phyloP scores from a whole-genome alignment of 345 rosid species.

The Carallia pectinifolia region DNA sequence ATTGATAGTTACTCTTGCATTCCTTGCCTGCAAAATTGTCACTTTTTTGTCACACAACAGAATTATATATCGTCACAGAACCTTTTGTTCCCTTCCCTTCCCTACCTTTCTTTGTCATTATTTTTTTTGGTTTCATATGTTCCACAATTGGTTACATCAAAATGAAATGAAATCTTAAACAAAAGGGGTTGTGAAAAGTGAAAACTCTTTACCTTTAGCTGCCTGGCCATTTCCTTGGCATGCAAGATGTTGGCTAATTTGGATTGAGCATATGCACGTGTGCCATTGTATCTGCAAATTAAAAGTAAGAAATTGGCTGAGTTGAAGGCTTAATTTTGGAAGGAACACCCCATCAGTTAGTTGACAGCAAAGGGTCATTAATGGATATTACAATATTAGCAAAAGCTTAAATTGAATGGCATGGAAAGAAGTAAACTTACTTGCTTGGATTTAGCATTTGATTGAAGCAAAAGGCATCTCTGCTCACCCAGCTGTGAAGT shows the following conservation, averaged over 20 bases:
- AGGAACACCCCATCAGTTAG: no score
- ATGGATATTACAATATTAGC: background rate
- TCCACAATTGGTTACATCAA: background rate
- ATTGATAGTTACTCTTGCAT: slow-evolving; percentile 74
- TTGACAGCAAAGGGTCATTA: background rate
- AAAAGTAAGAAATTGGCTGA: background rate
- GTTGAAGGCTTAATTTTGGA: no score
- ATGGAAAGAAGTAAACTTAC: slow-evolving; percentile 35
- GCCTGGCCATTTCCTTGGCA: slow-evolving; percentile 71
- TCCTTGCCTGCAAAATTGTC: slow-evolving; percentile 50
- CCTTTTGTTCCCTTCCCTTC: background rate
- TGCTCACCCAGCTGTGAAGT: slow-evolving; percentile 82
- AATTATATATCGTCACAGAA: background rate
- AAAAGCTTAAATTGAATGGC: background rate
- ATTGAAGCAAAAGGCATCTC: slow-evolving; percentile 57
- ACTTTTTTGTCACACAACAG: background rate
- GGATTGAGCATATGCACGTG: slow-evolving; percentile 89
- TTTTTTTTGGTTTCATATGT: background rate
- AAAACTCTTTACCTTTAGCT: slow-evolving; percentile 53
- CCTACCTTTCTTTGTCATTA: background rate
- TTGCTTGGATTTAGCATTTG: slow-evolving; percentile 63
- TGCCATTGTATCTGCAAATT: slow-evolving; percentile 68
- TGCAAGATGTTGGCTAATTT: slow-evolving; percentile 84
- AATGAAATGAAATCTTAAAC: background rate
- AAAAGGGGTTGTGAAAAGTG: background rate